Evolutionary conservation across 129 eudicot genomes (phyloP).

Genomic region (Flaveria ramosissima): DNA sequence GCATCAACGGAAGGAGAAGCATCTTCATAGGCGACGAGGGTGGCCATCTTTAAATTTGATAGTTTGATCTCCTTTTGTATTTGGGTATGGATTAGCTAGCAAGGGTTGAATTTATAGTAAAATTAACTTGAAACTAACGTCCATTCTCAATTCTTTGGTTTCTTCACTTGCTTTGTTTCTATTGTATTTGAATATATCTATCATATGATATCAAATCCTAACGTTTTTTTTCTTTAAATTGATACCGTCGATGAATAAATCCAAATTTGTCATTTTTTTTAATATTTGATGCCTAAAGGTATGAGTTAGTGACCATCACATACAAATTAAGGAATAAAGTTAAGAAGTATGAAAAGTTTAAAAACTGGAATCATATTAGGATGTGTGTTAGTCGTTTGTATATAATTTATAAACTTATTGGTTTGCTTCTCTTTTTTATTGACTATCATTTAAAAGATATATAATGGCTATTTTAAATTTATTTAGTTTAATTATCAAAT

Average conservation of each 20-base stretch:
- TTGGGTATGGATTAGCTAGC: neutral
- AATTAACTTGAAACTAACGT: constrained; percentile 26
- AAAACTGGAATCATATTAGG: neutral
- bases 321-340: neutral
- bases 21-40: constrained; percentile 50
- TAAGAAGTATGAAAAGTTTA: neutral
- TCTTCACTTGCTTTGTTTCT: constrained; percentile 24
- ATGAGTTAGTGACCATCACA: neutral
- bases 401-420: too few relatives aligned
- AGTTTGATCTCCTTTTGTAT: neutral
- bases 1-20: constrained; percentile 69
- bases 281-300: neutral
- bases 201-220: neutral
- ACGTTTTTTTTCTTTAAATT: neutral
- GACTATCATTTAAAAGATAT: too few relatives aligned
- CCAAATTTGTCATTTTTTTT: neutral
- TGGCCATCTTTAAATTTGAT: constrained; percentile 42
- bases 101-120: constrained; percentile 13
- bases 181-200: neutral
- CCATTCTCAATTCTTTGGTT: constrained; percentile 17
- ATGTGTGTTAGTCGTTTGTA: neutral
- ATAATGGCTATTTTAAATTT: too few relatives aligned
- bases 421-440: too few relatives aligned
- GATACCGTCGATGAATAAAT: neutral
- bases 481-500: too few relatives aligned